Evolutionary conservation across 306 rosid species (phyloP).

Genomic region (Cucumis hystrix): DNA sequence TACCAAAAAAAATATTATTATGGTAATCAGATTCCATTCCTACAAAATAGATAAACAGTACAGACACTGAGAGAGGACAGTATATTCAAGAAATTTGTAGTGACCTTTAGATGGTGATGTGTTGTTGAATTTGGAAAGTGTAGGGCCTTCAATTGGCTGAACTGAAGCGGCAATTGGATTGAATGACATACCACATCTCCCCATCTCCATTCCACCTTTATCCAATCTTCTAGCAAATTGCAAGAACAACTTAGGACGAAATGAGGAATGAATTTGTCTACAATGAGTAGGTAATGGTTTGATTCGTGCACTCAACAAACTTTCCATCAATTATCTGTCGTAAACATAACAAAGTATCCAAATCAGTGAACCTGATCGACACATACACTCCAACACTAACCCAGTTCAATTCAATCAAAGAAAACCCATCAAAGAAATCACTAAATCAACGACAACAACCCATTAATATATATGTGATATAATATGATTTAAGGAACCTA

Average conservation of each 20-base stretch:
- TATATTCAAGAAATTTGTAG: neutral
- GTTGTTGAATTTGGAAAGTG: slow-evolving; percentile 27
- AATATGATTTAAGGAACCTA: neutral
- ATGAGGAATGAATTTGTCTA: slow-evolving; percentile 8
- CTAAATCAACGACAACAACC: neutral
- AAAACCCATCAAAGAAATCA: neutral
- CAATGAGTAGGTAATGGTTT: slow-evolving; percentile 17
- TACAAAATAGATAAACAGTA: neutral
- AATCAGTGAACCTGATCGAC: neutral
- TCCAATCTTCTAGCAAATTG: slow-evolving; percentile 11
- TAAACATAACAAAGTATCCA: neutral
- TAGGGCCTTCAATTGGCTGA: slow-evolving; percentile 20
- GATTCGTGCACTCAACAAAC: slow-evolving; percentile 25
- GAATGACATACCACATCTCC: slow-evolving; percentile 9
- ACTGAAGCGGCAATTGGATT: slow-evolving; percentile 23
- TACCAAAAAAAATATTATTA: neutral
- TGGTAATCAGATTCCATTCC: neutral
- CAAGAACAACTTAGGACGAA: slow-evolving; percentile 8
- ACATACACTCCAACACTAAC: neutral
- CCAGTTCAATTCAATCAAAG: neutral
- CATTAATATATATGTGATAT: neutral
- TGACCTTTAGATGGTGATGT: slow-evolving; percentile 43
- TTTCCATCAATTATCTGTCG: slow-evolving; percentile 29
- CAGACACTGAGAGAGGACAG: neutral
- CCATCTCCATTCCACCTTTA: slow-evolving; percentile 12